Base-by-base conservation (phyloP, 2,329 filamentous ascomycete genomes). In the Myotisia sp. region DNA sequence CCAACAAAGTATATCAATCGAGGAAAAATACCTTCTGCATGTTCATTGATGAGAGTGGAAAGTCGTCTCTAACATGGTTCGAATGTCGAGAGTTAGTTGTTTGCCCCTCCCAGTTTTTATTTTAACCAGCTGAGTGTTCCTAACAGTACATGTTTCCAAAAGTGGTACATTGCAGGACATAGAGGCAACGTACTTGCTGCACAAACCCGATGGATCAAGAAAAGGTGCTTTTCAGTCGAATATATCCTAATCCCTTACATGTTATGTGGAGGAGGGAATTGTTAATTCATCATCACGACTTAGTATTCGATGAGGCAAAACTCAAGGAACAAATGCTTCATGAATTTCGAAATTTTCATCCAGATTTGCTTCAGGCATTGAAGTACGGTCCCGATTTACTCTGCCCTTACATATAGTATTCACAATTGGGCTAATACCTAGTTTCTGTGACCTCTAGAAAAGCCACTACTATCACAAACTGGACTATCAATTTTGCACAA, bases 131-230 rank as follows among this genome's bases (percentile, higher is more conserved):
- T n/a, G n/a, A n/a, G n/a, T n/a, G n/a, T 17, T 31, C 7, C 4
- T 18, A 4, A 13, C 21, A 19, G 10, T 29, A 10, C 27, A 13
- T 9, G 14, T 6, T 13, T 20, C 9, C 8, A 12, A 13, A 16
- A 33, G 21, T 16, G 31, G 31, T 8, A 33, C 31, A 24, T 24
- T 33, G n/a, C 31, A 33, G 6, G 31, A 33, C 31, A 21, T 33
- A 8, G 31, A 33, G 19, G 31, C 31, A 16, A 6, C 17, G 24
- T 23, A 23, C 13, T 12, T 24, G 6, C n/a, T 6, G 10, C 5
- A 22, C 1, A 7, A 9, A 9, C 31, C 31, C 7, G 18, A 33
- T 16, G 19, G 19, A 4, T 8, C 19, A 3, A 23, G 14, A 14
- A 23, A 20, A 24, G 31, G 31, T 33, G 24, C 17, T 9, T 20